Conservation (phyloP, 441 rosid genomes). For the Gossypium gossypioides region DNA sequence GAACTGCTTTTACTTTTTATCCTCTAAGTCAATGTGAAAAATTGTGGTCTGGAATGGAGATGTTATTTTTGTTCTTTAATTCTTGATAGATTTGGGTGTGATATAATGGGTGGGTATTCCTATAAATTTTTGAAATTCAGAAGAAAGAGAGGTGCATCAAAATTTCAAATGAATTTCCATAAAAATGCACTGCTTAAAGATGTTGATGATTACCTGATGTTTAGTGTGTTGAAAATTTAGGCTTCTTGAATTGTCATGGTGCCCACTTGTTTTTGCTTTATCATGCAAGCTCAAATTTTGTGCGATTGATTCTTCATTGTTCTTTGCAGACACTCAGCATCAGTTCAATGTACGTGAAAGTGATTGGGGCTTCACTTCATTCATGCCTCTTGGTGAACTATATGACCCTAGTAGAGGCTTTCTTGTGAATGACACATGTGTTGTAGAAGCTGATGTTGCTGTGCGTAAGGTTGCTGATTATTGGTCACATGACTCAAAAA, state of each 20-base stretch:
- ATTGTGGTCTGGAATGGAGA: not conserved
- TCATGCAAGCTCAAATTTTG: not conserved
- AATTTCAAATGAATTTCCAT: not conserved
- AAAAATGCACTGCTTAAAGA: not conserved
- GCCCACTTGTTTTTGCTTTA: not conserved
- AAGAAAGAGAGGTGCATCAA: not conserved
- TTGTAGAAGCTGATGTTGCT: slow-evolving; percentile 64
- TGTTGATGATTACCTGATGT: not conserved
- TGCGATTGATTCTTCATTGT: not conserved
- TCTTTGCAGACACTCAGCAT: slow-evolving; percentile 54
- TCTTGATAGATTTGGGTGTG: not conserved
- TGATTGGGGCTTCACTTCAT: slow-evolving; percentile 71
- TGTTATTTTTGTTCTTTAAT: not conserved
- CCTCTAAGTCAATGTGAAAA: not conserved
- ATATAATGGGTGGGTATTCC: not conserved
- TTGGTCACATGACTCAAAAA: slow-evolving; percentile 63
- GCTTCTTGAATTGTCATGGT: not conserved
- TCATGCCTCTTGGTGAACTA: slow-evolving; percentile 66
- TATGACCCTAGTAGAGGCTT: slow-evolving; percentile 62
- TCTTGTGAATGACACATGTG: slow-evolving; percentile 50
- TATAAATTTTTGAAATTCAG: not conserved
- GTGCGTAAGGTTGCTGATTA: slow-evolving; percentile 60
- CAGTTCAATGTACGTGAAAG: slow-evolving; percentile 64
- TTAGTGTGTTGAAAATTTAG: not conserved
- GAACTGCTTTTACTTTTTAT: not conserved